Evolutionary conservation across 495 filamentous ascomycete species (phyloP).

Genomic region (Aspergillus baeticus): DNA sequence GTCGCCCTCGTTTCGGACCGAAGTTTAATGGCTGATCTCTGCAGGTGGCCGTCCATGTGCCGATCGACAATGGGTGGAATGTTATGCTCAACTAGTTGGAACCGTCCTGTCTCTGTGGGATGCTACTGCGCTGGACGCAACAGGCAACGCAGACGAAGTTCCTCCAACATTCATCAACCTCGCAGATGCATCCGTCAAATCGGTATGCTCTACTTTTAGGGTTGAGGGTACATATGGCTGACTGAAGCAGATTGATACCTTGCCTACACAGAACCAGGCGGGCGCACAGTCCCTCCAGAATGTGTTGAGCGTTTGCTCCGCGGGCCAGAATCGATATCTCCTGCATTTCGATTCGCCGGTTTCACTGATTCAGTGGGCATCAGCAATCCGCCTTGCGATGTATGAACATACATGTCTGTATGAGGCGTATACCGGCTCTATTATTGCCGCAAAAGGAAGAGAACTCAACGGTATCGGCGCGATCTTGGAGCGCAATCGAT

Average conservation of each 20-base stretch:
- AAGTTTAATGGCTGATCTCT: slow-evolving; percentile 5
- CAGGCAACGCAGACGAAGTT: slow-evolving; percentile 78
- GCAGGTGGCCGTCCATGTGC: slow-evolving; percentile 80
- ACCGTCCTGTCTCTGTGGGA: slow-evolving; percentile 97
- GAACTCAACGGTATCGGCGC: slow-evolving; percentile 78
- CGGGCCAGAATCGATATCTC: slow-evolving; percentile 91
- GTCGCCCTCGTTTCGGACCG: slow-evolving; percentile 22
- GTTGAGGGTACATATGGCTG: slow-evolving; percentile 9
- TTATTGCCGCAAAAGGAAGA: slow-evolving; percentile 95
- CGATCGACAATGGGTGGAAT: slow-evolving; percentile 93
- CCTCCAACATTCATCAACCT: slow-evolving; percentile 95
- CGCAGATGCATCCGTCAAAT: slow-evolving; percentile 94
- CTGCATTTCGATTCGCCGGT: slow-evolving; percentile 94
- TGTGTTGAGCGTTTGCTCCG: slow-evolving; percentile 91
- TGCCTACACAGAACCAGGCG: slow-evolving; percentile 71
- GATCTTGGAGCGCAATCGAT: slow-evolving; percentile 76
- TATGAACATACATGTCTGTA: slow-evolving; percentile 91
- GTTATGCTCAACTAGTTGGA: slow-evolving; percentile 93
- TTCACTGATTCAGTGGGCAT: slow-evolving; percentile 93
- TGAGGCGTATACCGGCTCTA: slow-evolving; percentile 93
- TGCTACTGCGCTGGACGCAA: slow-evolving; percentile 86
- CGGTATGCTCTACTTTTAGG: slow-evolving; percentile 57
- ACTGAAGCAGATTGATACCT: slow-evolving; percentile 72
- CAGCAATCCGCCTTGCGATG: slow-evolving; percentile 90
- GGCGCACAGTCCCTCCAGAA: slow-evolving; percentile 80